Evolutionary conservation across 2,329 filamentous ascomycete genomes (phyloP).

Genomic region (Plectosphaerella plurivora): DNA sequence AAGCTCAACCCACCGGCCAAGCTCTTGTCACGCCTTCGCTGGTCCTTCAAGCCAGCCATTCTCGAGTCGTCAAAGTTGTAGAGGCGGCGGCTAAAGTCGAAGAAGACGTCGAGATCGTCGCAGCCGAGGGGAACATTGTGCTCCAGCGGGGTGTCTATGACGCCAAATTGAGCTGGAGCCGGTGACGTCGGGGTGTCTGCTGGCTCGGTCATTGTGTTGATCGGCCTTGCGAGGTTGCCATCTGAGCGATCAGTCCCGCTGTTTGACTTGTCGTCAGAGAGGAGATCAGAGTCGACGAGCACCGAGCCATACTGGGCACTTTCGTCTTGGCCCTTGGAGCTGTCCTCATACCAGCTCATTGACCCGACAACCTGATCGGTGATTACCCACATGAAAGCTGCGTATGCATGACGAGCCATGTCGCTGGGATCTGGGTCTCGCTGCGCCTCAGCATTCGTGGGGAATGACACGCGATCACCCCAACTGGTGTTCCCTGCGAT

Average conservation of each 20-base stretch:
- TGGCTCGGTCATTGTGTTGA: no score
- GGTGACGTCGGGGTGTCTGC: not conserved
- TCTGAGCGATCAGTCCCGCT: no score
- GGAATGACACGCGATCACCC: not conserved
- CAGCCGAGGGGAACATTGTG: constrained; percentile 3
- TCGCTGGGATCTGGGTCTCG: not conserved
- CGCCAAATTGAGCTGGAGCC: constrained; percentile 1
- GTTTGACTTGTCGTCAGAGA: not conserved
- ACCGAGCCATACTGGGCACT: not conserved
- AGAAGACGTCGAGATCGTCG: constrained; percentile 3
- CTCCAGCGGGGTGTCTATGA: constrained; percentile 3
- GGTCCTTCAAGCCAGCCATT: not conserved
- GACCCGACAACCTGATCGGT: constrained; percentile 4
- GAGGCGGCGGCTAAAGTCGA: not conserved
- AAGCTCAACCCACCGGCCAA: not conserved
- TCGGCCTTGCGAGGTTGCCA: no score
- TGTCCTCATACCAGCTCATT: constrained; percentile 3
- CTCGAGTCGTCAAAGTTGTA: not conserved
- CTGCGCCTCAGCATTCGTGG: not conserved
- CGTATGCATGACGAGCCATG: constrained; percentile 3
- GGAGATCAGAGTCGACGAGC: not conserved
- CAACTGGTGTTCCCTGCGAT: not conserved
- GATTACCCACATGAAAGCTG: constrained; percentile 4
- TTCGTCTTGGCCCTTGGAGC: not conserved
- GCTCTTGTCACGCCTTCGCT: constrained; percentile 3